Evolutionary conservation across 163 green algal species (phyloP).

Genomic region (Chlamydomonas reinhardtii): DNA sequence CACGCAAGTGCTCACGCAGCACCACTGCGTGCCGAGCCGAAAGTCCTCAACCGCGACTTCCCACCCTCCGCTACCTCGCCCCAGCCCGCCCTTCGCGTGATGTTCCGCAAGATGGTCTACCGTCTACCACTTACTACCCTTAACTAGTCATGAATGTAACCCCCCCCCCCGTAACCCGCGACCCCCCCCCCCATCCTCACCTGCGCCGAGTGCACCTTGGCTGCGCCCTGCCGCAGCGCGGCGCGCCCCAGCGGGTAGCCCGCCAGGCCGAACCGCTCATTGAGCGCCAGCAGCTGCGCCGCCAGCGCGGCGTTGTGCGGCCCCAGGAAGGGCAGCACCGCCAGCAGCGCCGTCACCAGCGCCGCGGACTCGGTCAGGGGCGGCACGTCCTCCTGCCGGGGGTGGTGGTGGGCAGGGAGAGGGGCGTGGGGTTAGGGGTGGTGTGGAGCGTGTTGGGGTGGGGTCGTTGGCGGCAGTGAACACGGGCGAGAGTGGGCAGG

Average conservation of each 20-base stretch:
- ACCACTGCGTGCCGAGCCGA: no score
- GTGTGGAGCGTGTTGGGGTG: no score
- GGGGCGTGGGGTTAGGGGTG: not conserved
- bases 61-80: no score
- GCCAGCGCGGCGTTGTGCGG: constrained; percentile 30
- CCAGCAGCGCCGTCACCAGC: constrained; percentile 52
- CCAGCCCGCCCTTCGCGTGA: no score
- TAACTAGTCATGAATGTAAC: no score
- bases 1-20: no score
- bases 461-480: no score
- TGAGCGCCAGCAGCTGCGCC: constrained; percentile 17
- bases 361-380: constrained; percentile 14
- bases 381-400: constrained; percentile 44
- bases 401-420: not conserved
- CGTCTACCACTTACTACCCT: no score
- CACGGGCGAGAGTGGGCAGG: no score
- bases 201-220: constrained; percentile 53
- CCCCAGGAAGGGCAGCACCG: constrained; percentile 41
- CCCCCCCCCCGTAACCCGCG: no score
- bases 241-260: constrained; percentile 33
- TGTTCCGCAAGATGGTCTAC: no score
- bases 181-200: not conserved
- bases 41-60: no score
- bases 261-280: constrained; percentile 21
- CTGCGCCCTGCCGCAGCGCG: constrained; percentile 44